phyloP scores from a whole-genome alignment of 1,284 basidiomycete genomes.

The Ganoderma boninense region DNA sequence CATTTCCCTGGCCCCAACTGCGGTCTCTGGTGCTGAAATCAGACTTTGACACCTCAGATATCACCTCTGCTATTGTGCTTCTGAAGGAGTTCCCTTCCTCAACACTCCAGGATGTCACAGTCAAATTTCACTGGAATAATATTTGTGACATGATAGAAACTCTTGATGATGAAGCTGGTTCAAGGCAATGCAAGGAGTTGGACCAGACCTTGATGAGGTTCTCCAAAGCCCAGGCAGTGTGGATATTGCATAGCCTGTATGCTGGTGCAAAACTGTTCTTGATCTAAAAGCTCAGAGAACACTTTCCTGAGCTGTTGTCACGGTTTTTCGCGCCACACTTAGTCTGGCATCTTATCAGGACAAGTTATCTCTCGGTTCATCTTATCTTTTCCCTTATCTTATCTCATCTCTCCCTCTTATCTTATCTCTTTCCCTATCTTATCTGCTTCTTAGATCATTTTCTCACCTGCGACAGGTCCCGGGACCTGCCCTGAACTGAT shows the following conservation, averaged over 20 bases:
- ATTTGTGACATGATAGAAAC: no score
- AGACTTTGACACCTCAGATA: not conserved
- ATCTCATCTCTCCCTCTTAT: no score
- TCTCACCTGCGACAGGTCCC: no score
- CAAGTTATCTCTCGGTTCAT: no score
- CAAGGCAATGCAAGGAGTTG: not conserved
- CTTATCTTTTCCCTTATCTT: no score
- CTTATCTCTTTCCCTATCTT: no score
- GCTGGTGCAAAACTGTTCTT: not conserved
- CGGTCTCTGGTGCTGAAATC: not conserved
- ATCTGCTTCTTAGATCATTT: no score
- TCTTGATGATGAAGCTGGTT: not conserved
- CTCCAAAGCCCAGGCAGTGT: not conserved
- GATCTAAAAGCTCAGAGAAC: no score
- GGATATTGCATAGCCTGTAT: not conserved
- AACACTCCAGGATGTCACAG: not conserved
- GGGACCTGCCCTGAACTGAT: no score
- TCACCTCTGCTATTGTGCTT: not conserved
- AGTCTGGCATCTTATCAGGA: no score
- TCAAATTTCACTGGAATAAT: not conserved
- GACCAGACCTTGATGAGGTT: not conserved
- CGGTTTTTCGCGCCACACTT: no score
- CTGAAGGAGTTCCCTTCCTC: not conserved
- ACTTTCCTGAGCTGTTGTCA: no score
- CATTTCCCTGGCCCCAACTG: not conserved